Percentiles rank a stretch among this genome's conserved stretches.
phyloP scores from a whole-genome alignment of 169 alveolate species.

The Plasmodium falciparum region DNA sequence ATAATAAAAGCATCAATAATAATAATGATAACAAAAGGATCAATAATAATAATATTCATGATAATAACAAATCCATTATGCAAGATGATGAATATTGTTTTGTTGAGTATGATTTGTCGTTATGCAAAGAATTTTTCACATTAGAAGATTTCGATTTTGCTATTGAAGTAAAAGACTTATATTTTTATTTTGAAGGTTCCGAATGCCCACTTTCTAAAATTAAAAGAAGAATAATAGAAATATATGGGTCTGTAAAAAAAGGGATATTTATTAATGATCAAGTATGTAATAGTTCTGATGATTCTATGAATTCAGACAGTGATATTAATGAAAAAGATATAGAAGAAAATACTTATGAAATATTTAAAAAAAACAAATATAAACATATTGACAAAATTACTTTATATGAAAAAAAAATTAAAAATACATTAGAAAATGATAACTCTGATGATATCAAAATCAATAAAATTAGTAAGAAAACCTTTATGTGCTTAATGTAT shows the following conservation, averaged over 20 bases:
- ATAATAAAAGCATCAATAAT: neutral
- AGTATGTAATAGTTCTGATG: constrained; percentile 27
- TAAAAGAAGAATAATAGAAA: constrained; percentile 75
- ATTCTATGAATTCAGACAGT: constrained; percentile 2
- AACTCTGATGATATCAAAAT: neutral
- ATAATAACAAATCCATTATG: neutral
- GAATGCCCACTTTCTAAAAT: constrained; percentile 74
- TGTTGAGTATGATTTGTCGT: constrained; percentile 17
- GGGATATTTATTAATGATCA: constrained; percentile 36
- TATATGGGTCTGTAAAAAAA: constrained; percentile 61
- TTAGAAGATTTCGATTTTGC: constrained; percentile 72
- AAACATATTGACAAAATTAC: constrained; percentile 20
- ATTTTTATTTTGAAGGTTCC: constrained; percentile 68
- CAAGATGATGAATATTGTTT: constrained; percentile 15
- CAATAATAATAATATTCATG: constrained; percentile 1
- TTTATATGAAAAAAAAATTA: constrained; percentile 11
- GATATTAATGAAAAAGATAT: neutral
- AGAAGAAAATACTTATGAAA: constrained; percentile 20
- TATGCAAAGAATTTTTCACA: constrained; percentile 48
- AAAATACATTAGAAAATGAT: neutral
- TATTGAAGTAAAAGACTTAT: constrained; percentile 56
- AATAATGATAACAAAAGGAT: neutral
- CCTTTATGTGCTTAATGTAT: constrained; percentile 69
- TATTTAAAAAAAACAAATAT: constrained; percentile 22
- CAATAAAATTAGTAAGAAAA: constrained; percentile 26